These are phyloP conservation scores for Sicyos edulis DNA, from an alignment of 306 rosid species.

Conservation along the genomic window DNA sequence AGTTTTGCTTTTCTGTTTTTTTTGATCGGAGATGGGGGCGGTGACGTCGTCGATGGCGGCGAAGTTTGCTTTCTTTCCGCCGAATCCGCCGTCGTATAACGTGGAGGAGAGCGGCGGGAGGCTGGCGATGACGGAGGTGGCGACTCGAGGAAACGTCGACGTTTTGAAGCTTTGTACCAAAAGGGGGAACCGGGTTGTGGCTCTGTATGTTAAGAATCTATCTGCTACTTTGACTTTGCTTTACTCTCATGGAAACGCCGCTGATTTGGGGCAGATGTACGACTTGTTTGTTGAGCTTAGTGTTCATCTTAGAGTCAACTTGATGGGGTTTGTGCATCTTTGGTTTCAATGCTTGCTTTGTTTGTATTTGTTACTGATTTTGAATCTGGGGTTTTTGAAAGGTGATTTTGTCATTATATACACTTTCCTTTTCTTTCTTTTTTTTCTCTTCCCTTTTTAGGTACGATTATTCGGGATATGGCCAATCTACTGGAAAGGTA, in stretches of 20 bases:
- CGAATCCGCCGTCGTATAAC: conserved; percentile 75
- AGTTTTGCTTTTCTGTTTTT: no score
- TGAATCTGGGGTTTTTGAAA: conserved; percentile 13
- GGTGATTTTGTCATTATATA: neutral
- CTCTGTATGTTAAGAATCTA: conserved; percentile 54
- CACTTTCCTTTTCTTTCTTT: neutral
- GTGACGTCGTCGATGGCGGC: conserved; percentile 95
- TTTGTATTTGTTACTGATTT: neutral
- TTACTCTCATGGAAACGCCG: conserved; percentile 90
- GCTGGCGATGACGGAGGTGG: conserved; percentile 47
- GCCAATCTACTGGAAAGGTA: conserved; percentile 89
- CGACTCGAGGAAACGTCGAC: conserved; percentile 58
- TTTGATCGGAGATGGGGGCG: conserved; percentile 50
- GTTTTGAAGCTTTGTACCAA: conserved; percentile 72
- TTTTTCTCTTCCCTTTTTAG: conserved; percentile 39
- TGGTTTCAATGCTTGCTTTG: neutral
- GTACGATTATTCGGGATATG: conserved; percentile 92
- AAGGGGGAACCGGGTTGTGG: conserved; percentile 66
- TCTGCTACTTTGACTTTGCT: conserved; percentile 65
- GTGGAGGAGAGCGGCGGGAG: conserved; percentile 44
- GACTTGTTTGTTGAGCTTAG: conserved; percentile 80
- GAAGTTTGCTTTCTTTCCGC: conserved; percentile 89
- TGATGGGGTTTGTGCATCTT: conserved; percentile 55
- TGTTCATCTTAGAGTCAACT: conserved; percentile 71
- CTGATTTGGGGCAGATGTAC: conserved; percentile 99